These are phyloP conservation scores for Ogataea chonburiensis DNA, from an alignment of 805 yeast species.

Conservation along the genomic window DNA sequence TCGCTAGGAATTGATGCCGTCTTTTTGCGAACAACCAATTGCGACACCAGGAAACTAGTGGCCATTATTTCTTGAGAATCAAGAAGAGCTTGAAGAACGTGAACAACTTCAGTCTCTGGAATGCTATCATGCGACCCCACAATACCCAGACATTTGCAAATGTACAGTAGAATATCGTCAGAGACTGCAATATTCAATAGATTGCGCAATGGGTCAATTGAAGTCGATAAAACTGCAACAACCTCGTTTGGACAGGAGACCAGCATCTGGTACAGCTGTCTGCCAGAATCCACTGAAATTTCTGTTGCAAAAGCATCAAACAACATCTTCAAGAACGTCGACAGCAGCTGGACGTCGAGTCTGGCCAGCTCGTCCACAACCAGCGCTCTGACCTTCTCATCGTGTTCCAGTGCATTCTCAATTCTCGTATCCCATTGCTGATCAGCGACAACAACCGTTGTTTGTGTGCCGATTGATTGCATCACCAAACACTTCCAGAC, in stretches of 20 bases:
- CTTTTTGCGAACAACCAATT: slow-evolving; percentile 40
- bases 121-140: slow-evolving; percentile 38
- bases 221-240: slow-evolving; percentile 12
- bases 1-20: slow-evolving; percentile 16
- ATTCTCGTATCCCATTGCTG: slow-evolving; percentile 71
- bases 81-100: slow-evolving; percentile 11
- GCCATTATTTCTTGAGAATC: slow-evolving; percentile 28
- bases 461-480: slow-evolving; percentile 52
- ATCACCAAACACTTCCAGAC: slow-evolving; percentile 59
- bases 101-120: slow-evolving; percentile 14
- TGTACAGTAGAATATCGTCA: slow-evolving; percentile 23
- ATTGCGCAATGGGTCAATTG: slow-evolving; percentile 16
- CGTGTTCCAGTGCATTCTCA: slow-evolving; percentile 66
- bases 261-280: slow-evolving; percentile 25
- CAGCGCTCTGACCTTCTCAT: slow-evolving; percentile 45
- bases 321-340: slow-evolving; percentile 19
- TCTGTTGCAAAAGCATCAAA: slow-evolving; percentile 3
- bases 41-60: slow-evolving; percentile 45
- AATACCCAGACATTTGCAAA: slow-evolving; percentile 30
- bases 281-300: slow-evolving; percentile 3
- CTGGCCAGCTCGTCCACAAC: slow-evolving; percentile 23
- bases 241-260: slow-evolving; percentile 26
- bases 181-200: slow-evolving; percentile 22
- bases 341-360: background rate
- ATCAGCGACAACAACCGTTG: slow-evolving; percentile 62